Evolutionary conservation across 1,284 basidiomycete genomes (phyloP).

Genomic region (Fomitopsis pinicola): DNA sequence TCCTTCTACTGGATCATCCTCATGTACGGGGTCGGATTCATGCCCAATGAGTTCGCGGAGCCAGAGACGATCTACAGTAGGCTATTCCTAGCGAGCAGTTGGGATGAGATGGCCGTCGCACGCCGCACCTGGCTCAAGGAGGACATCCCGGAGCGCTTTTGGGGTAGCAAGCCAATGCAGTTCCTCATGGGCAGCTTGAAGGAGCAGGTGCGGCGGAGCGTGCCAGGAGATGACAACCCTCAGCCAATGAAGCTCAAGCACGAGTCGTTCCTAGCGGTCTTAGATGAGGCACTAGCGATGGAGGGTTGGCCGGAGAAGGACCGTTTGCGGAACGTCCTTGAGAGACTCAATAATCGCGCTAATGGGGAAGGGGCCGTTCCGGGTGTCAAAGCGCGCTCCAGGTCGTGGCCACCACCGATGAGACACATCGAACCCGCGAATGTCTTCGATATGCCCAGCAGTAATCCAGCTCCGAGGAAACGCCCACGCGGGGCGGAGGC

Average conservation of each 20-base stretch:
- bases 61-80: neutral
- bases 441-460: too few relatives aligned
- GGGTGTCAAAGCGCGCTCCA: neutral
- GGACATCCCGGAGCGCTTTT: neutral
- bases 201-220: neutral
- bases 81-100: neutral
- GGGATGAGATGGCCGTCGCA: neutral
- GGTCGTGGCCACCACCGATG: neutral
- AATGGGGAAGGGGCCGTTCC: too few relatives aligned
- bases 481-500: neutral
- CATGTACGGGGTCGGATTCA: neutral
- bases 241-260: neutral
- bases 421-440: neutral
- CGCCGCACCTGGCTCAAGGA: neutral
- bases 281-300: neutral
- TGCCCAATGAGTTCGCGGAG: neutral
- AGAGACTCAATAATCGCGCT: too few relatives aligned
- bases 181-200: neutral
- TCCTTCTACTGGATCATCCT: constrained; percentile 11
- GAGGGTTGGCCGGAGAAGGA: neutral
- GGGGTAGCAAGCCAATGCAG: neutral
- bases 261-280: neutral
- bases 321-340: neutral
- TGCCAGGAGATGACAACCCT: neutral
- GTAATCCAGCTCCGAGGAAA: too few relatives aligned